Conservation (phyloP, 139 green algal genomes). For the Chlamydomonas sphaeroides region DNA sequence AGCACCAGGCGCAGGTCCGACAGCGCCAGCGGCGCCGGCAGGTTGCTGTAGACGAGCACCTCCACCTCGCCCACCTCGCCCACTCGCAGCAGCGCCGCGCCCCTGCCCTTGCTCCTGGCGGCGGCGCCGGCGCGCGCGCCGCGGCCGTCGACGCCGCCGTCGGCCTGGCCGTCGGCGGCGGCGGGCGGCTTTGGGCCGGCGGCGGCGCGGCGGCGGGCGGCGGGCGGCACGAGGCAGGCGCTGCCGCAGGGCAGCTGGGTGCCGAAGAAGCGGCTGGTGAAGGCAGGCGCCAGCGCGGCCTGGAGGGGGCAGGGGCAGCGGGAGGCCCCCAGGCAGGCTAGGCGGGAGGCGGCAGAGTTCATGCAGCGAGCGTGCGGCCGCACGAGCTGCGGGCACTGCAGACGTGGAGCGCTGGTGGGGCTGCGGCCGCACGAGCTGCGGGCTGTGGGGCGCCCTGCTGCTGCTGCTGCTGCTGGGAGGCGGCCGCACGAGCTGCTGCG, state of each 20-base stretch:
- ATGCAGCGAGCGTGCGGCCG: too few species aligned
- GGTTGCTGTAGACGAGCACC: slow-evolving; percentile 33
- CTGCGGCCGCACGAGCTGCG: too few species aligned
- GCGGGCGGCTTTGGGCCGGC: not conserved
- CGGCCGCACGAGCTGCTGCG: too few species aligned
- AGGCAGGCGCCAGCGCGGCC: slow-evolving; percentile 1
- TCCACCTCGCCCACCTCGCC: slow-evolving; percentile 9
- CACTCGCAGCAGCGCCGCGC: slow-evolving; percentile 20
- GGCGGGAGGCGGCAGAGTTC: too few species aligned
- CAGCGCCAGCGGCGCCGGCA: slow-evolving; percentile 12
- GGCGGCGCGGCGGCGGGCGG: not conserved
- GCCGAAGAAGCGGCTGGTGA: slow-evolving; percentile 22
- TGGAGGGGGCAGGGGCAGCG: not conserved
- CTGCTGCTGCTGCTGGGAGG: too few species aligned
- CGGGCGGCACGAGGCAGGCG: slow-evolving; percentile 15
- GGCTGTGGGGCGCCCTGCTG: too few species aligned
- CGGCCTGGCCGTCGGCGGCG: not conserved
- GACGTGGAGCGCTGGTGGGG: too few species aligned
- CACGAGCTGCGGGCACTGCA: too few species aligned
- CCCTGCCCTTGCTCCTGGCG: not conserved
- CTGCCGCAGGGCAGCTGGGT: not conserved
- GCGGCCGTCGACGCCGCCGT: not conserved
- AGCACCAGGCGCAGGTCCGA: slow-evolving; percentile 28
- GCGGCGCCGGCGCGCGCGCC: not conserved
- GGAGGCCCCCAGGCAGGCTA: not conserved